phyloP scores from a whole-genome alignment of 2,329 filamentous ascomycete species.

The Pseudopyrenochaeta lycopersici region DNA sequence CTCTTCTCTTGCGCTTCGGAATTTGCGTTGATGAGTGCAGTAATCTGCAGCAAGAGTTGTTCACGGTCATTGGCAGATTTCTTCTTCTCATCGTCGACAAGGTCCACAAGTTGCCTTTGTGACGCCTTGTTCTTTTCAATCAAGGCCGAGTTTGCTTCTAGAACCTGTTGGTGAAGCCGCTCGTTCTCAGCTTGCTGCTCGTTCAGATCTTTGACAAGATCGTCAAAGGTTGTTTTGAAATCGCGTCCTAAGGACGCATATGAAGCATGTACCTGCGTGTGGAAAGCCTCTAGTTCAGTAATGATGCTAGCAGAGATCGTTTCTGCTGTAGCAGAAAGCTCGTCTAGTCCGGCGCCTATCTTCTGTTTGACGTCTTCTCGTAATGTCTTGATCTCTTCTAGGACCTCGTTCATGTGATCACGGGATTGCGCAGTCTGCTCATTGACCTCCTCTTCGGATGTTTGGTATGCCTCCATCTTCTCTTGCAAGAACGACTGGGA shows the following conservation, averaged over 20 bases:
- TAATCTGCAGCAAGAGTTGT: slow-evolving; percentile 78
- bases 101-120: slow-evolving; percentile 71
- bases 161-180: slow-evolving; percentile 74
- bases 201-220: slow-evolving; percentile 76
- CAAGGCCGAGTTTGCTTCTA: slow-evolving; percentile 73
- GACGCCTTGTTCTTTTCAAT: slow-evolving; percentile 73
- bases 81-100: slow-evolving; percentile 78
- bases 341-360: slow-evolving; percentile 84
- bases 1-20: slow-evolving; percentile 77
- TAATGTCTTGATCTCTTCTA: slow-evolving; percentile 91
- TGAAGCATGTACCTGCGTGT: slow-evolving; percentile 80
- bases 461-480: slow-evolving; percentile 72
- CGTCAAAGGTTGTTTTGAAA: slow-evolving; percentile 86
- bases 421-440: slow-evolving; percentile 74
- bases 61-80: slow-evolving; percentile 78
- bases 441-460: slow-evolving; percentile 73
- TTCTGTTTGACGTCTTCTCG: slow-evolving; percentile 87
- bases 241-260: slow-evolving; percentile 86
- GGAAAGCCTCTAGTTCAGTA: slow-evolving; percentile 83
- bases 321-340: slow-evolving; percentile 83
- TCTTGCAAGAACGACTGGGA: slow-evolving; percentile 76
- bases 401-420: slow-evolving; percentile 86
- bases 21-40: slow-evolving; percentile 76
- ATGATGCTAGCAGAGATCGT: slow-evolving; percentile 90
- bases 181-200: slow-evolving; percentile 81